Evolutionary conservation across 768 basidiomycete species (phyloP).

Genomic region (Kwoniella sp.): DNA sequence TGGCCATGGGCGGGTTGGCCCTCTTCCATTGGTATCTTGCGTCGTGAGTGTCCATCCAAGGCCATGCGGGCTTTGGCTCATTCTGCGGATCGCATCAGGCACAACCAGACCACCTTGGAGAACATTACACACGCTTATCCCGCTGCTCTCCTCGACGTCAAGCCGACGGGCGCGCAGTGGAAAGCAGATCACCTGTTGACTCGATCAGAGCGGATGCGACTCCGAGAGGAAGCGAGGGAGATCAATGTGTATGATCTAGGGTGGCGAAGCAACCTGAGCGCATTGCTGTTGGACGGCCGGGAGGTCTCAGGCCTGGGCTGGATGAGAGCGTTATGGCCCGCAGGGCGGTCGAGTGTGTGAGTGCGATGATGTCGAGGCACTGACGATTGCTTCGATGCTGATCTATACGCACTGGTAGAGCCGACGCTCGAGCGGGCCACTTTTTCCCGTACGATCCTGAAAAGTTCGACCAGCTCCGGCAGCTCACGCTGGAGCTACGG

Average conservation of each 20-base stretch:
- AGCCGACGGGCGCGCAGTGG: conserved; percentile 19
- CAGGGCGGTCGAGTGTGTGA: background rate
- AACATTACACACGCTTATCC: conserved; percentile 41
- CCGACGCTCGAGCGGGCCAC: conserved; percentile 11
- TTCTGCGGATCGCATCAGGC: conserved; percentile 14
- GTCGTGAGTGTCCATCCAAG: conserved; percentile 17
- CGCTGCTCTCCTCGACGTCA: conserved; percentile 23
- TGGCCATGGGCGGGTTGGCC: conserved; percentile 37
- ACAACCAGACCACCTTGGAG: conserved; percentile 42
- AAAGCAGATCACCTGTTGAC: conserved; percentile 40
- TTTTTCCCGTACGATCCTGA: conserved; percentile 17
- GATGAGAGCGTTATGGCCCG: conserved; percentile 21
- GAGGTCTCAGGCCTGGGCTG: background rate
- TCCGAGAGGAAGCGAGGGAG: conserved; percentile 30
- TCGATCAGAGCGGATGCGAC: conserved; percentile 27
- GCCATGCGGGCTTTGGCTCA: background rate
- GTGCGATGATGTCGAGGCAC: background rate
- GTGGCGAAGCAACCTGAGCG: conserved; percentile 34
- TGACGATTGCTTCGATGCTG: background rate
- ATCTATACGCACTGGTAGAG: background rate
- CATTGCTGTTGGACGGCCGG: conserved; percentile 26
- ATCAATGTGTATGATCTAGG: conserved; percentile 47
- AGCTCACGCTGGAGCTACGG: conserved; percentile 28
- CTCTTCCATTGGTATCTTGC: conserved; percentile 41
- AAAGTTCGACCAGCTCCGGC: conserved; percentile 19